These are phyloP conservation scores for Zopfia rhizophila DNA, from an alignment of 2,329 filamentous ascomycete species.

Conservation along the genomic window DNA sequence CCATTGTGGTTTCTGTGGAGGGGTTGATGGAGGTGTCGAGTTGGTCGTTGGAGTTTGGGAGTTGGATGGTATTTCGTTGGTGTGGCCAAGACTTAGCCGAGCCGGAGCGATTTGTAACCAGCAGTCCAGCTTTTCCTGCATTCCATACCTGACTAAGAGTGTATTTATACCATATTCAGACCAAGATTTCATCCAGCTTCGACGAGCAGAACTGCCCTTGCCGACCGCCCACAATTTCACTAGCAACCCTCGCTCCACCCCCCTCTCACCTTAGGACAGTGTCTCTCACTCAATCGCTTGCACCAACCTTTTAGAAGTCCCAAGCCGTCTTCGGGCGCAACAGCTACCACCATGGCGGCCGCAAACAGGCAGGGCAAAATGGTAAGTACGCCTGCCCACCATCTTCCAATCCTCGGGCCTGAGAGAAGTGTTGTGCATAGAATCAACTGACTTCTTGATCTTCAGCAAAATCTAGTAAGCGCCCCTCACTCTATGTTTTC, in stretches of 20 bases:
- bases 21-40: conserved; percentile 43
- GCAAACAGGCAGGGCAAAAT: conserved; percentile 98
- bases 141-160: too few species aligned
- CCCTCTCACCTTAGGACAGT: conserved; percentile 28
- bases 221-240: conserved; percentile 34
- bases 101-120: too few species aligned
- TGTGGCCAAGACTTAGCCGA: conserved; percentile 30
- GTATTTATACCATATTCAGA: conserved; percentile 27
- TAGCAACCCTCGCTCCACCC: conserved; percentile 32
- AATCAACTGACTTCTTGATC: conserved; percentile 54
- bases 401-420: conserved; percentile 47
- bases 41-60: conserved; percentile 34
- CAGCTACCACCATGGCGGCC: conserved; percentile 54
- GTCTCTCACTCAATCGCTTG: conserved; percentile 5
- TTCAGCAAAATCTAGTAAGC: conserved; percentile 73
- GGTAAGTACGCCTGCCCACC: conserved; percentile 71
- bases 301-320: conserved; percentile 7
- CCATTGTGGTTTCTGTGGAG: conserved; percentile 52
- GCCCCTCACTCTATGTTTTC: conserved; percentile 26
- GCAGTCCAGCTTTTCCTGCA: too few species aligned
- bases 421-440: conserved; percentile 57
- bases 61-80: conserved; percentile 31
- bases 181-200: conserved; percentile 19
- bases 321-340: conserved; percentile 58
- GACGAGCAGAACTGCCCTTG: conserved; percentile 20